Evolutionary conservation across 495 filamentous ascomycete genomes (phyloP).

Genomic region (Hyphodiscus hymeniophilus): DNA sequence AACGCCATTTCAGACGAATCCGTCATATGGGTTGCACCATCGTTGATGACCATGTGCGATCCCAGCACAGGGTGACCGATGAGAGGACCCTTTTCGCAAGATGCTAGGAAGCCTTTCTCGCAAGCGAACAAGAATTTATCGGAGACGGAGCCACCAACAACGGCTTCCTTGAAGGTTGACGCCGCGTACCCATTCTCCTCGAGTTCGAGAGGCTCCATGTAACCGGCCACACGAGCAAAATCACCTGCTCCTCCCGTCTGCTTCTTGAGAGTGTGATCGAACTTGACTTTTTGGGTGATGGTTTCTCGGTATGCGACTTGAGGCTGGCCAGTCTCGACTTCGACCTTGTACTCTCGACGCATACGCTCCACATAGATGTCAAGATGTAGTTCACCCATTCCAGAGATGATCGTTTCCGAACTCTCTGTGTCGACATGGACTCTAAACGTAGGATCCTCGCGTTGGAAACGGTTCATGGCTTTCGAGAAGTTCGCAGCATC

Average conservation of each 20-base stretch:
- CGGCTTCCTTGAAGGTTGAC: constrained; percentile 68
- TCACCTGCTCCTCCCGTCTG: constrained; percentile 96
- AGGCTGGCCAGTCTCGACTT: constrained; percentile 90
- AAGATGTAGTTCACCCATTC: constrained; percentile 97
- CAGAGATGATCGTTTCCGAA: constrained; percentile 93
- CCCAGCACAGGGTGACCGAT: constrained; percentile 93
- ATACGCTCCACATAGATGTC: constrained; percentile 98
- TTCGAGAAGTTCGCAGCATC: constrained; percentile 94
- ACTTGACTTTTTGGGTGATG: constrained; percentile 64
- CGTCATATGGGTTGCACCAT: constrained; percentile 96
- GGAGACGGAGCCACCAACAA: constrained; percentile 83
- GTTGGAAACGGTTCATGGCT: constrained; percentile 97
- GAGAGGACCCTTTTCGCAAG: constrained; percentile 82
- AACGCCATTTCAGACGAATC: constrained; percentile 99
- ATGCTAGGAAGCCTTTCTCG: constrained; percentile 85
- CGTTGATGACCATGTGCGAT: constrained; percentile 83
- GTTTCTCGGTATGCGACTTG: constrained; percentile 98
- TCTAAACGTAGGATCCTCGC: constrained; percentile 97
- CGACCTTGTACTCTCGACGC: constrained; percentile 93
- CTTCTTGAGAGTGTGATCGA: constrained; percentile 92
- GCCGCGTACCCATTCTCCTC: constrained; percentile 49
- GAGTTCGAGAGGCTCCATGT: constrained; percentile 72
- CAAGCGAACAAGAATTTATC: constrained; percentile 97
- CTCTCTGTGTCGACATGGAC: constrained; percentile 85
- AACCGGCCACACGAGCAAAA: constrained; percentile 89